phyloP scores from a whole-genome alignment of 768 basidiomycete genomes.

The Termitomyces heimii region DNA sequence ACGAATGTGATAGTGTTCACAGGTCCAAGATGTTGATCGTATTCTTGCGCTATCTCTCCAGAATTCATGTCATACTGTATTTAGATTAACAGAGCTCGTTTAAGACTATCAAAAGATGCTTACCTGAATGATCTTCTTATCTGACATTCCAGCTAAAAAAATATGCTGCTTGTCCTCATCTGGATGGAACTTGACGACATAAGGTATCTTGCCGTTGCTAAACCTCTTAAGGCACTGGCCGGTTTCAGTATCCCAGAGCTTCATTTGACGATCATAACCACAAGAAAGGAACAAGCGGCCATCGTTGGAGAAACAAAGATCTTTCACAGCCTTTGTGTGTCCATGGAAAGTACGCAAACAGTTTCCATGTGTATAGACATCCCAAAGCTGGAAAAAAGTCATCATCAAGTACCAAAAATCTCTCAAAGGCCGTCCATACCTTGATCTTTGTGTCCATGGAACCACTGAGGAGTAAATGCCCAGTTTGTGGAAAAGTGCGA shows the following conservation, averaged over 20 bases:
- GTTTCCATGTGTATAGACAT: slow-evolving; percentile 94
- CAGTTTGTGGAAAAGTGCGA: slow-evolving; percentile 86
- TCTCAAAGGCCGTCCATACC: slow-evolving; percentile 33
- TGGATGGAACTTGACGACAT: slow-evolving; percentile 93
- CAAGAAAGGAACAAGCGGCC: slow-evolving; percentile 88
- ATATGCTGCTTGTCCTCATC: slow-evolving; percentile 94
- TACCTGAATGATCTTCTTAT: slow-evolving; percentile 99
- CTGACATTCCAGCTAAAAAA: slow-evolving; percentile 97
- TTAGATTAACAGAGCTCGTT: slow-evolving; percentile 3
- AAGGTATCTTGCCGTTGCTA: slow-evolving; percentile 96
- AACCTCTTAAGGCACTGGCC: slow-evolving; percentile 96
- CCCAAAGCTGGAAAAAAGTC: slow-evolving; percentile 75
- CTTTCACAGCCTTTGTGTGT: slow-evolving; percentile 94
- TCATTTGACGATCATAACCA: slow-evolving; percentile 95
- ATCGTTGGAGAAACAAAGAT: slow-evolving; percentile 92
- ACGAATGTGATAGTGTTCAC: slow-evolving; percentile 99
- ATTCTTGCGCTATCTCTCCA: slow-evolving; percentile 95
- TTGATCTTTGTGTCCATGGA: slow-evolving; percentile 99
- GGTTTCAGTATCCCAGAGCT: slow-evolving; percentile 99
- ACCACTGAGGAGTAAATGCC: slow-evolving; percentile 88
- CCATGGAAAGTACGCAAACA: slow-evolving; percentile 97
- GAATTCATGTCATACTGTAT: slow-evolving; percentile 90
- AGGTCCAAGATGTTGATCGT: slow-evolving; percentile 97
- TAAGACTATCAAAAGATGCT: slow-evolving; percentile 10
- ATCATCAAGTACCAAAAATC: not conserved